Evolutionary conservation across 2,329 filamentous ascomycete genomes (phyloP).

Genomic region (Septoria linicola): DNA sequence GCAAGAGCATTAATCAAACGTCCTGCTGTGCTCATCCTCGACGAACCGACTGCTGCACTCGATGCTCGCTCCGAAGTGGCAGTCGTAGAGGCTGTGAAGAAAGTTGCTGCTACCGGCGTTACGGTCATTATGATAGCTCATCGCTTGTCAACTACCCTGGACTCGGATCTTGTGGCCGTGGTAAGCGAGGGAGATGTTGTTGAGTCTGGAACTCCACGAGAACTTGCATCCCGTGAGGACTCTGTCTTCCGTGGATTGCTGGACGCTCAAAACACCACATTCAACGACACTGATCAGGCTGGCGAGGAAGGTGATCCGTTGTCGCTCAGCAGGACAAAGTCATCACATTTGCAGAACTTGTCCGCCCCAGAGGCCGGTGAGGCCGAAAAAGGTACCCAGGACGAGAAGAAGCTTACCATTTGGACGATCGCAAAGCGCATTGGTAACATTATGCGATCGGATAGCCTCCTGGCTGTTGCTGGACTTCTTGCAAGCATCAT

Average conservation of each 20-base stretch:
- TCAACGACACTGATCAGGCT: conserved; percentile 6
- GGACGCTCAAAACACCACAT: conserved; percentile 29
- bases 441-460: conserved; percentile 34
- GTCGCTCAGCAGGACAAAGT: conserved; percentile 6
- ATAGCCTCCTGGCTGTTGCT: conserved; percentile 42
- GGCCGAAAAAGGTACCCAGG: neutral
- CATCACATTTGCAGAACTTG: neutral
- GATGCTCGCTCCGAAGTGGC: conserved; percentile 47
- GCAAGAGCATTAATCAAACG: conserved; percentile 48
- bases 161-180: conserved; percentile 77
- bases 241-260: conserved; percentile 34
- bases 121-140: conserved; percentile 74
- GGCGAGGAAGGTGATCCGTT: conserved; percentile 10
- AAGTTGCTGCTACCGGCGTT: conserved; percentile 48
- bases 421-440: conserved; percentile 20
- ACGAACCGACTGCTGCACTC: conserved; percentile 49
- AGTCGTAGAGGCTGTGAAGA: conserved; percentile 46
- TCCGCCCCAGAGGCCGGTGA: neutral
- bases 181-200: conserved; percentile 66
- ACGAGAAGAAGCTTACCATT: conserved; percentile 12
- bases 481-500: conserved; percentile 48
- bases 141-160: conserved; percentile 72
- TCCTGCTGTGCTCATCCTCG: conserved; percentile 48
- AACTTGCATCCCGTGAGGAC: conserved; percentile 46
- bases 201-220: conserved; percentile 61